phyloP scores from a whole-genome alignment of 179 eudicot genomes.

The Amaranthus tricolor region DNA sequence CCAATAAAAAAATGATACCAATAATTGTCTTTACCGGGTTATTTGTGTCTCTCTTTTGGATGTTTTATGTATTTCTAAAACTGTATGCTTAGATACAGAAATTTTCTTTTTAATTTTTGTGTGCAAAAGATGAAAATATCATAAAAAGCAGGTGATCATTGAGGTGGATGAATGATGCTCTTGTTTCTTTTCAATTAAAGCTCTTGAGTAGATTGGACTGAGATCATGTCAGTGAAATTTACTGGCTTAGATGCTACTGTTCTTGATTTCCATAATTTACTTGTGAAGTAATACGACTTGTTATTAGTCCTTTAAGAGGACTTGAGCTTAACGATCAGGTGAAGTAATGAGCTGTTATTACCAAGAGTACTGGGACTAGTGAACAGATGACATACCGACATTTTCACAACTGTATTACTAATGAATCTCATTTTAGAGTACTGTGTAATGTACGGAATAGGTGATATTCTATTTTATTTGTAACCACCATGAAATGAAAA shows the following conservation, averaged over 20 bases:
- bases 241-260: neutral
- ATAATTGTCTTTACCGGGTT: neutral
- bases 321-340: neutral
- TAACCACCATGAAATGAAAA: too few species aligned
- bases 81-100: neutral
- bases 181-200: neutral
- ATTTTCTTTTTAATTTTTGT: neutral
- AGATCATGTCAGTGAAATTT: neutral
- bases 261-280: neutral
- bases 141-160: neutral
- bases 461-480: too few species aligned
- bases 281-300: neutral
- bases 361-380: too few species aligned
- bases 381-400: neutral
- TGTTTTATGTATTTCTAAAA: neutral
- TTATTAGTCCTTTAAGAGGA: neutral
- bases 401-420: neutral
- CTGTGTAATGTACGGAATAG: too few species aligned
- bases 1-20: neutral
- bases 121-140: neutral
- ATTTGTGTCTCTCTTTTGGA: neutral
- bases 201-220: neutral
- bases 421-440: neutral
- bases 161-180: neutral
- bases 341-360: too few species aligned